Evolutionary conservation across 1,284 basidiomycete genomes (phyloP).

Genomic region (Anthracocystis panici-leucophaei): DNA sequence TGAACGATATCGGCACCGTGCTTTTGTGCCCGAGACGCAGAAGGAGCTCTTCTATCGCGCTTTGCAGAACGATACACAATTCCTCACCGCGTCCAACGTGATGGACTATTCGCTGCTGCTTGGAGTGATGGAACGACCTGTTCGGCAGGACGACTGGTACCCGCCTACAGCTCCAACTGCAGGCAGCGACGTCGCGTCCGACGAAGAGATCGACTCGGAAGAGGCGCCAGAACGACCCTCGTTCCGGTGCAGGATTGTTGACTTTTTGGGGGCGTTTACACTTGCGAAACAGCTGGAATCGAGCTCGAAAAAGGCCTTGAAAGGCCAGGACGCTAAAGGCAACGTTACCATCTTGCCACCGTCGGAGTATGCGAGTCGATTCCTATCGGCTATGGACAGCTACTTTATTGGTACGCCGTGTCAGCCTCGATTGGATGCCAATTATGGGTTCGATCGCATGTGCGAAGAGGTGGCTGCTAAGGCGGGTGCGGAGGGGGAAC

Average conservation of each 20-base stretch:
- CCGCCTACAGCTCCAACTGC: conserved; percentile 21
- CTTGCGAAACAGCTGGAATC: conserved; percentile 62
- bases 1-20: conserved; percentile 42
- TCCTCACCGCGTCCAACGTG: conserved; percentile 59
- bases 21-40: conserved; percentile 57
- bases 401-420: conserved; percentile 59
- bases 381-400: conserved; percentile 50
- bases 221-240: conserved; percentile 28
- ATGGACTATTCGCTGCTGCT: conserved; percentile 67
- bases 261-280: conserved; percentile 64
- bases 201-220: conserved; percentile 14
- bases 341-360: conserved; percentile 64
- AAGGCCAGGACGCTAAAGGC: conserved; percentile 54
- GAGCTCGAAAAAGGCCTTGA: conserved; percentile 61
- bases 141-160: conserved; percentile 43
- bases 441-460: conserved; percentile 46
- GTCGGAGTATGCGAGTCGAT: conserved; percentile 58
- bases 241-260: conserved; percentile 59
- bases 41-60: conserved; percentile 56
- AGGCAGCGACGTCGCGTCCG: conserved; percentile 1
- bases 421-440: conserved; percentile 35
- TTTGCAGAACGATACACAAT: conserved; percentile 58
- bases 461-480: conserved; percentile 22
- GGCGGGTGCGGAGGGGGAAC: neutral
- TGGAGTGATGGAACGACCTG: conserved; percentile 52